Conservation (phyloP, 768 basidiomycete genomes). For the Russula abietina region DNA sequence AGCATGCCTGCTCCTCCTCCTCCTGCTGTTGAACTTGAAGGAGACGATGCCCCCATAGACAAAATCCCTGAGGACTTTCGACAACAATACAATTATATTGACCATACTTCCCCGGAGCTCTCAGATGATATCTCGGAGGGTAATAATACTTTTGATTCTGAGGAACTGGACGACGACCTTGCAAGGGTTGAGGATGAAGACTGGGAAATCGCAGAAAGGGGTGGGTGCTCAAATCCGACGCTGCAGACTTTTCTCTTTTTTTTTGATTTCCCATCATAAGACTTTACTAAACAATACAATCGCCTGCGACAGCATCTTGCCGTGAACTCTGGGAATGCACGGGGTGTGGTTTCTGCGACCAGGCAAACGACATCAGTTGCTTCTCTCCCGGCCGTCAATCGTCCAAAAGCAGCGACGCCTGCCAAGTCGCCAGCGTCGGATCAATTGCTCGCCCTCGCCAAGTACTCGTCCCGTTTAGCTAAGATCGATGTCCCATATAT, state of each 20-base stretch:
- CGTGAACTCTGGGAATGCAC: conserved; percentile 66
- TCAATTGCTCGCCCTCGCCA: conserved; percentile 68
- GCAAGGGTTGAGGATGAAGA: conserved; percentile 74
- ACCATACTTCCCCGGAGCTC: conserved; percentile 31
- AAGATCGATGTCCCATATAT: conserved; percentile 71
- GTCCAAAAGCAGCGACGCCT: conserved; percentile 39
- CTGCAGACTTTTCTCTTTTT: neutral
- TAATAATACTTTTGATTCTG: conserved; percentile 28
- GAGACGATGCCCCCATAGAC: conserved; percentile 49
- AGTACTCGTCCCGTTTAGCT: conserved; percentile 68
- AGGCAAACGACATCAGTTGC: conserved; percentile 48
- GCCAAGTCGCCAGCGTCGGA: conserved; percentile 57
- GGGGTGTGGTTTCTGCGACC: conserved; percentile 49
- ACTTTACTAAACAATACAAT: conserved; percentile 99
- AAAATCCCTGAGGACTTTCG: conserved; percentile 28
- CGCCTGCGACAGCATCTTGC: conserved; percentile 87
- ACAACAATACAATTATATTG: conserved; percentile 33
- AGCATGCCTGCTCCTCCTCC: conserved; percentile 7
- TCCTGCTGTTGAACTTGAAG: conserved; percentile 34
- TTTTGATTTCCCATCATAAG: conserved; percentile 37
- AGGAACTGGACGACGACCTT: conserved; percentile 37
- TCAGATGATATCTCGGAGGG: conserved; percentile 32
- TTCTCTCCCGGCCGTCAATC: conserved; percentile 65
- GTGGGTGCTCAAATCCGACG: conserved; percentile 35
- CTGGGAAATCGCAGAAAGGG: conserved; percentile 81